Conservation (phyloP, 202 grass and related monocot genomes). For the Zizania palustris region DNA sequence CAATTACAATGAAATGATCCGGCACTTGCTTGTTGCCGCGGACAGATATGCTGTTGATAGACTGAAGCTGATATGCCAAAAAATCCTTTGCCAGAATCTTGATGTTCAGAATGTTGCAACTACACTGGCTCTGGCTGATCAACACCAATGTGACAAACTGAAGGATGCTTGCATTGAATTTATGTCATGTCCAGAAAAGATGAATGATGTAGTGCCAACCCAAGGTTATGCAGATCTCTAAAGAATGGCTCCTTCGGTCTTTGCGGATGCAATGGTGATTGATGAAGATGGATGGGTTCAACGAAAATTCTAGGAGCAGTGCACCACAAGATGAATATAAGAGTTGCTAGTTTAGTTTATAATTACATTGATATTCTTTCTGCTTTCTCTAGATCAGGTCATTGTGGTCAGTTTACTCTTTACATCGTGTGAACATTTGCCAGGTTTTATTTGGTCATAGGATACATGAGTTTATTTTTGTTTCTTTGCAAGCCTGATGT, state of each 20-base stretch:
- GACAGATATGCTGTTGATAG: constrained; percentile 25
- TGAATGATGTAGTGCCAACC: constrained; percentile 11
- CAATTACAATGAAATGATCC: not conserved
- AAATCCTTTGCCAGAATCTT: constrained; percentile 27
- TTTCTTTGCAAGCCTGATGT: not conserved
- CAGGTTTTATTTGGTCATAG: not conserved
- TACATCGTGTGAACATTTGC: not conserved
- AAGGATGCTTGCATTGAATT: constrained; percentile 51
- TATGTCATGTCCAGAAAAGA: not conserved
- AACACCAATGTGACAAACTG: constrained; percentile 29
- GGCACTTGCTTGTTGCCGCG: constrained; percentile 34
- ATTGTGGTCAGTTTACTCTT: not conserved
- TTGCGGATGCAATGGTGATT: constrained; percentile 16
- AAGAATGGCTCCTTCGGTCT: not conserved
- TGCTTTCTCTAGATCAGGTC: not conserved
- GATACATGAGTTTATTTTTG: not conserved
- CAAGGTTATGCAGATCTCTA: constrained; percentile 30
- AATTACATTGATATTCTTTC: not conserved
- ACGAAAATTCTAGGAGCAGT: not conserved
- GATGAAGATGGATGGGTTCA: not conserved
- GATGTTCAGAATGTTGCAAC: constrained; percentile 40
- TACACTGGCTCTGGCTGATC: constrained; percentile 39
- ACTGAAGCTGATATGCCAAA: constrained; percentile 39
- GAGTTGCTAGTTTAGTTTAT: not conserved
- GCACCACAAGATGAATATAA: not conserved